These are phyloP conservation scores for Yamadazyma insecticola DNA, from an alignment of 805 yeast species.

Conservation along the genomic window DNA sequence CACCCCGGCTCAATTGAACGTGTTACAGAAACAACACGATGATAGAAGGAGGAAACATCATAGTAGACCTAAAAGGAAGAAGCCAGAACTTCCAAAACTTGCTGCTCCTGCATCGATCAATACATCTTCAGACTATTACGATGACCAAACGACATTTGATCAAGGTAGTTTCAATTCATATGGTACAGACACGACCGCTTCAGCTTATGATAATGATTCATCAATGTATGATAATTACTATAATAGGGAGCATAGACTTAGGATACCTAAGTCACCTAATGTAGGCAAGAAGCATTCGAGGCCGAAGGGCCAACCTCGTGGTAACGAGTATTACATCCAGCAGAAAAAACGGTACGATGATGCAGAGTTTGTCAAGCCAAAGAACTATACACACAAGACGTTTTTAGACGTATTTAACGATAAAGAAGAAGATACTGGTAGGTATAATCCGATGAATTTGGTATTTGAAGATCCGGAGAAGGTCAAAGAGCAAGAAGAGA, in stretches of 20 bases:
- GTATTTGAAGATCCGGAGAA: constrained; percentile 30
- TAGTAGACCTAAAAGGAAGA: neutral
- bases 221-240: constrained; percentile 6
- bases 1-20: constrained; percentile 36
- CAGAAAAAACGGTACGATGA: constrained; percentile 33
- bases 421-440: constrained; percentile 22
- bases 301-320: constrained; percentile 1
- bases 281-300: too few species aligned
- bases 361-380: constrained; percentile 28
- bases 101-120: too few species aligned
- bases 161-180: too few species aligned
- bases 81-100: constrained; percentile 1
- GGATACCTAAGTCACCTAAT: constrained; percentile 2
- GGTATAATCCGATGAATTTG: constrained; percentile 35
- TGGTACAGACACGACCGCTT: neutral
- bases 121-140: too few species aligned
- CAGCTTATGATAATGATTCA: constrained; percentile 3
- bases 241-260: constrained; percentile 1
- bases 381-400: constrained; percentile 35
- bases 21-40: constrained; percentile 14
- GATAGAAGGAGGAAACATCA: constrained; percentile 3
- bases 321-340: constrained; percentile 30
- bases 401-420: constrained; percentile 33
- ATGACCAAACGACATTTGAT: too few species aligned
- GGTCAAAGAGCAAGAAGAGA: constrained; percentile 15